A percentile compares a stretch with the other conserved stretches of the same genome.
phyloP scores from a whole-genome alignment of 2,329 filamentous ascomycete species.

The Penicillium occitanis region DNA sequence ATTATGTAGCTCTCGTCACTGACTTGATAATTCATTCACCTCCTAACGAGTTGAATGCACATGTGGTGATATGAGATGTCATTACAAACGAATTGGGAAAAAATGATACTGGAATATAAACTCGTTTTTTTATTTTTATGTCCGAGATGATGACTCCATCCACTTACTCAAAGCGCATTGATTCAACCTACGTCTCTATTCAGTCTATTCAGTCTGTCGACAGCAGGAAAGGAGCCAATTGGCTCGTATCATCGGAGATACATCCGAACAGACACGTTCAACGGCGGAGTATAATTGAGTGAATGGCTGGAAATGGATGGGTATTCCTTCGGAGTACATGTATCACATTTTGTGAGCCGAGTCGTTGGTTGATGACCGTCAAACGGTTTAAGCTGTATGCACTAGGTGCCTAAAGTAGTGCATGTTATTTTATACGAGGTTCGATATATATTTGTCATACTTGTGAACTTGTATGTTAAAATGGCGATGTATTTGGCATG shows the following conservation, averaged over 20 bases:
- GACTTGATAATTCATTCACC: neutral
- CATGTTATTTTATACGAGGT: too few species aligned
- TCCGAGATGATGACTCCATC: neutral
- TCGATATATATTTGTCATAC: too few species aligned
- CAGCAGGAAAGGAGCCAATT: neutral
- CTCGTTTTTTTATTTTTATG: neutral
- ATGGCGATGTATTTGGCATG: too few species aligned
- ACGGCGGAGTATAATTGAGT: neutral
- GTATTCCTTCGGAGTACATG: neutral
- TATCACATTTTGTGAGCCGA: conserved; percentile 1
- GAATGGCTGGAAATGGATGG: neutral
- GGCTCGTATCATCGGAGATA: neutral
- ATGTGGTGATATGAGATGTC: neutral
- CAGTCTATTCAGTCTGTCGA: neutral
- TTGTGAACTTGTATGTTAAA: too few species aligned
- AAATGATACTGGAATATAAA: neutral
- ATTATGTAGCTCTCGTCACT: neutral
- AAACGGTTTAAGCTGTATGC: neutral
- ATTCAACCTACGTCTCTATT: neutral
- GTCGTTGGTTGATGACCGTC: neutral
- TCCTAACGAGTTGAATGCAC: too few species aligned
- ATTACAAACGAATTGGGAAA: neutral
- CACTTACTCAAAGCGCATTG: neutral
- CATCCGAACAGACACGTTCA: neutral
- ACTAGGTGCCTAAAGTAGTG: too few species aligned